A percentile compares a stretch with the other conserved stretches of the same genome.
Evolutionary conservation across 805 yeast species (phyloP).

Genomic region (Myxozyma monticola): DNA sequence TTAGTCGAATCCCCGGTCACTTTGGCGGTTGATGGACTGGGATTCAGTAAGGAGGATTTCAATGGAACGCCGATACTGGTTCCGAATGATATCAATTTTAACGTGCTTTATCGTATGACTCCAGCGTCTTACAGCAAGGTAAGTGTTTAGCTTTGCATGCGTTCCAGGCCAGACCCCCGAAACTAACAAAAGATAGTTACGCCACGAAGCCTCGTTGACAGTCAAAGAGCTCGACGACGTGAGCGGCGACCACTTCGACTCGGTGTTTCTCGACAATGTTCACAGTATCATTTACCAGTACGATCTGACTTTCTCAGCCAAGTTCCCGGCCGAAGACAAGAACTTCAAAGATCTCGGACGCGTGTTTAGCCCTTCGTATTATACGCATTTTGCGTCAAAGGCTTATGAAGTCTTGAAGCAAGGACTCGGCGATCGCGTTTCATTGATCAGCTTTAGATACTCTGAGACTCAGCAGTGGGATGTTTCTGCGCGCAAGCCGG

Average conservation of each 20-base stretch:
- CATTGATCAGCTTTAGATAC: conserved; percentile 37
- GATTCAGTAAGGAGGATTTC: conserved; percentile 4
- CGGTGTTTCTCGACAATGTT: conserved; percentile 65
- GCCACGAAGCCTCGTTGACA: conserved; percentile 68
- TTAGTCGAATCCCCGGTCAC: conserved; percentile 42
- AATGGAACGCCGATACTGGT: conserved; percentile 16
- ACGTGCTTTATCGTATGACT: conserved; percentile 24
- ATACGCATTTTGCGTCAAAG: conserved; percentile 46
- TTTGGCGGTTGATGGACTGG: neutral
- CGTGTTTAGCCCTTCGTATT: conserved; percentile 22
- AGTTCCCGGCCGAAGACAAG: conserved; percentile 23
- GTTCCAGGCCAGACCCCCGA: conserved; percentile 14
- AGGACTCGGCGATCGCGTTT: conserved; percentile 42
- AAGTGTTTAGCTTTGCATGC: neutral
- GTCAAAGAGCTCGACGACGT: conserved; percentile 70
- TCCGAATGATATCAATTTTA: conserved; percentile 12
- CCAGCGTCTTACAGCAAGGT: conserved; percentile 11
- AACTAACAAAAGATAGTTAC: conserved; percentile 43
- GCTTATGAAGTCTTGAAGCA: conserved; percentile 31
- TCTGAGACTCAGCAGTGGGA: conserved; percentile 39
- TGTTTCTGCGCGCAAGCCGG: conserved; percentile 19
- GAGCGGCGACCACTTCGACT: conserved; percentile 78
- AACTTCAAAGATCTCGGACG: conserved; percentile 18
- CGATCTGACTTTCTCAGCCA: conserved; percentile 45
- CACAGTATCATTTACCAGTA: conserved; percentile 54